Percentiles rank a stretch among this genome's conserved stretches.
Evolutionary conservation across 2,329 filamentous ascomycete species (phyloP).

Genomic region (Colletotrichum somersetense): DNA sequence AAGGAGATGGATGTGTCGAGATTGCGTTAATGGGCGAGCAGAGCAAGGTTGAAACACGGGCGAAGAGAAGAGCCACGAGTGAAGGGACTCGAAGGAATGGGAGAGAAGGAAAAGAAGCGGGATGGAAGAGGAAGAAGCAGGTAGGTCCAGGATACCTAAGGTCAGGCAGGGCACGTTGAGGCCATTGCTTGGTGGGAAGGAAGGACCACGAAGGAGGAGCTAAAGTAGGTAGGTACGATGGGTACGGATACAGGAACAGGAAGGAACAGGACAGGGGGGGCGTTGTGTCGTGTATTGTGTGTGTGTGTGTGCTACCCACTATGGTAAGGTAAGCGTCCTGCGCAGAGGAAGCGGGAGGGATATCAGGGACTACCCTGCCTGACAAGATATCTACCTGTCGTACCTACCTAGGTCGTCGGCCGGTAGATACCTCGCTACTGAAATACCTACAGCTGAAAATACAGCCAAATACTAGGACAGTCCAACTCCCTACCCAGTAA

Average conservation of each 20-base stretch:
- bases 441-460: too few relatives aligned
- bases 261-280: background rate
- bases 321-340: too few relatives aligned
- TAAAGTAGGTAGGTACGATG: background rate
- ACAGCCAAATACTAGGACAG: too few relatives aligned
- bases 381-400: background rate
- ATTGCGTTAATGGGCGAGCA: conserved; percentile 16
- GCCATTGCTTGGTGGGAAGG: too few relatives aligned
- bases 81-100: background rate
- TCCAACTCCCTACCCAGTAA: too few relatives aligned
- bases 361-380: background rate
- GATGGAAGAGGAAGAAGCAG: conserved; percentile 16
- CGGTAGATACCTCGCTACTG: too few relatives aligned
- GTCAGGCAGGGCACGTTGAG: background rate
- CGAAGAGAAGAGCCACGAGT: conserved; percentile 4
- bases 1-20: conserved; percentile 9
- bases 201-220: too few relatives aligned
- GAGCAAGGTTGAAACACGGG: conserved; percentile 22
- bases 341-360: background rate
- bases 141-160: background rate
- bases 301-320: background rate
- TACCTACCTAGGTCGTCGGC: too few relatives aligned
- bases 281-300: background rate
- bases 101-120: conserved; percentile 30
- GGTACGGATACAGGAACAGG: background rate